These are phyloP conservation scores for Diaporthe sp. DNA, from an alignment of 2,329 filamentous ascomycete genomes.

Conservation along the genomic window DNA sequence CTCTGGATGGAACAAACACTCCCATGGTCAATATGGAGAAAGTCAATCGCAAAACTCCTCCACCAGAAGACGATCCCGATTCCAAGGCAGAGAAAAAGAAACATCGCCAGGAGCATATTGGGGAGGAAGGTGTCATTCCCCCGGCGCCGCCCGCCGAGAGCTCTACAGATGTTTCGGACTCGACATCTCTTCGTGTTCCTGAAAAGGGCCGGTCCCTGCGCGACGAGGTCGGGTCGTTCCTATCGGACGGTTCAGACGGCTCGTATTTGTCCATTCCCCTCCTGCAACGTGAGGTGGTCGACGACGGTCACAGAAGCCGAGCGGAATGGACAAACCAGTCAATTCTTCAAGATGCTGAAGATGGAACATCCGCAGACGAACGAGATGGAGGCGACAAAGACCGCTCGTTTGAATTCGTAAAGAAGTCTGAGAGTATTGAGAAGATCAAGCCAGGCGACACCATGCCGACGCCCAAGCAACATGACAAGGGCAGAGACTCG, in stretches of 20 bases:
- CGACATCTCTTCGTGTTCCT: conserved; percentile 43
- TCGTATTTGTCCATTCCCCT: conserved; percentile 84
- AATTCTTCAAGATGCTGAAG: conserved; percentile 63
- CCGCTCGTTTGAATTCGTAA: conserved; percentile 67
- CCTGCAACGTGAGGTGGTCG: conserved; percentile 74
- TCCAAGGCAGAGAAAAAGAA: conserved; percentile 56
- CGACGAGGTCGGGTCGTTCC: conserved; percentile 59
- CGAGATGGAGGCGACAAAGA: conserved; percentile 48
- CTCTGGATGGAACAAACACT: conserved; percentile 51
- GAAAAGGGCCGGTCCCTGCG: conserved; percentile 41
- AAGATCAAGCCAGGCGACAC: conserved; percentile 51
- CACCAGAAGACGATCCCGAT: conserved; percentile 37
- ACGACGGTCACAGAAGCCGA: conserved; percentile 60
- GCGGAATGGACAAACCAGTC: conserved; percentile 68
- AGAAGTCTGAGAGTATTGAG: conserved; percentile 66
- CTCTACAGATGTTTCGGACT: conserved; percentile 39
- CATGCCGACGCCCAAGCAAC: conserved; percentile 45
- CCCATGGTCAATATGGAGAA: conserved; percentile 4
- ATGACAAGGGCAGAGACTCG: conserved; percentile 28
- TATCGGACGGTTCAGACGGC: conserved; percentile 74
- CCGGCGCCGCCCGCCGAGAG: conserved; percentile 44
- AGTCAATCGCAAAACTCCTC: conserved; percentile 11
- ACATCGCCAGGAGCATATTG: conserved; percentile 60
- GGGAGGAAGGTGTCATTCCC: conserved; percentile 54
- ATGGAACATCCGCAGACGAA: conserved; percentile 41